Base-by-base conservation (phyloP, 139 green algal species). In the Gonium pectorale region DNA sequence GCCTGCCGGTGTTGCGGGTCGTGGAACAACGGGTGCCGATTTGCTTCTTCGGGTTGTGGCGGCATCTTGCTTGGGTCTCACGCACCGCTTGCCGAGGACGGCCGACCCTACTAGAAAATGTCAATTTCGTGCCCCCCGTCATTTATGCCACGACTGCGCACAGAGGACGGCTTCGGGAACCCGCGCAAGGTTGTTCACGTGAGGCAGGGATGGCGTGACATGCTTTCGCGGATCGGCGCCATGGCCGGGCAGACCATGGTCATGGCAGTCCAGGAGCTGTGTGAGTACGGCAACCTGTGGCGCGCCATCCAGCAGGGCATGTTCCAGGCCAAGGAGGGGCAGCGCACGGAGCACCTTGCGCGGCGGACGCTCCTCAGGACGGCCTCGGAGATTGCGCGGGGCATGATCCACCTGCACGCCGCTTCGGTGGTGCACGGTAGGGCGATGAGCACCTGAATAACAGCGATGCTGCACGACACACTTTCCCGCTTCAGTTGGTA, bases 371-470 rank as follows among this genome's bases (percentile, higher is more conserved):
- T 72, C 21, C 21, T 72, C 38, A 37, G 66, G 38, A 72, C 66
- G 22, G 66, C 38, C 2, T 5, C 66, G 5, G 66, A 72, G 66
- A 52, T 52, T 17, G 33, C 21, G 21, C 66, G 66, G 38, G 66
- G 66, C 37, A 72, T 72, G 66, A 52, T 72, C 38, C 66, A 72
- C 66, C 38, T 72, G 37, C 66, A 72, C 66, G 21, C 29, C 24
- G 38, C 38, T 2, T n/a, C 38, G 31, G 38, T 72, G 31, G 66
- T 72, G 38, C 66, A 72, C 38, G 66, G 66, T 72, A 38, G 21
- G 66, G 1, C 33, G 33, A 31, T 7, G 29, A 4, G 8, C 60
- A 24, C 54, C 13, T 15, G 9, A n/a, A n/a, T n/a, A n/a, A n/a
- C n/a, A n/a, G n/a, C n/a, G n/a, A n/a, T n/a, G n/a, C n/a, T n/a